Evolutionary conservation across 1,284 basidiomycete species (phyloP), one percentile per base, ranked within the genome.

Genomic region (Athelia sp.): DNA sequence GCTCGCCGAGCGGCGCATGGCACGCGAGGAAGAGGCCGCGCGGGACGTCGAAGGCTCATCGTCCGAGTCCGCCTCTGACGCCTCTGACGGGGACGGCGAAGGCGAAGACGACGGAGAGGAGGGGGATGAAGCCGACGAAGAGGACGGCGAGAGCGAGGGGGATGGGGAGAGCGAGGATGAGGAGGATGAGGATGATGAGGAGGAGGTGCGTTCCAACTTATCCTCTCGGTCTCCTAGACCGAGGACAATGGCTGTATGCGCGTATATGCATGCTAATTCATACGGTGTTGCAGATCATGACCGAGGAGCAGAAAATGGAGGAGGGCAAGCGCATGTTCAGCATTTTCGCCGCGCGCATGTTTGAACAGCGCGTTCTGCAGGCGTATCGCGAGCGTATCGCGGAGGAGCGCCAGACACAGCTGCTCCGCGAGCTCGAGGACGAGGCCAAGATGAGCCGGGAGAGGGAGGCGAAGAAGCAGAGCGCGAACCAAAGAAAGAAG

Each of bases 301-400:
- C 87, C 6, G 87, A 90, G 65, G 87, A 89, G 68, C 91, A 98
- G 73, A 93, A 96, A 69, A 93, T 95, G 86, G 94, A 98, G 69
- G 96, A 99, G 71, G 96, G 96, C 59, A 93, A 95, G 68, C 84
- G 93, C 49, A 99, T 99, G 96, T 99, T 99, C 75, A 94, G 94
- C 58, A 98, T 99, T 70, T 99, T 98, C 65, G 96, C 96, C n/a
- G 96, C 96, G 35, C 85, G 97, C 50, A 97, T 98, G 93, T 98
- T 99, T 66, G 96, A 99, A 73, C 94, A 98, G 69, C 85, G 96
- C 22, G 96, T 98, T 35, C 81, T 98, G 48, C 87, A 93, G 58
- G 90, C 93, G 4, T 96, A 93, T 65, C 84, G 91, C 49, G 93
- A 95, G 71, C 85, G 86, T 59, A 87, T 95, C n/a, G 92, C 93